Evolutionary conservation across 2,329 filamentous ascomycete species (phyloP), one percentile per base, ranked within the genome.

Genomic region (Colletotrichum gloeosporioides): DNA sequence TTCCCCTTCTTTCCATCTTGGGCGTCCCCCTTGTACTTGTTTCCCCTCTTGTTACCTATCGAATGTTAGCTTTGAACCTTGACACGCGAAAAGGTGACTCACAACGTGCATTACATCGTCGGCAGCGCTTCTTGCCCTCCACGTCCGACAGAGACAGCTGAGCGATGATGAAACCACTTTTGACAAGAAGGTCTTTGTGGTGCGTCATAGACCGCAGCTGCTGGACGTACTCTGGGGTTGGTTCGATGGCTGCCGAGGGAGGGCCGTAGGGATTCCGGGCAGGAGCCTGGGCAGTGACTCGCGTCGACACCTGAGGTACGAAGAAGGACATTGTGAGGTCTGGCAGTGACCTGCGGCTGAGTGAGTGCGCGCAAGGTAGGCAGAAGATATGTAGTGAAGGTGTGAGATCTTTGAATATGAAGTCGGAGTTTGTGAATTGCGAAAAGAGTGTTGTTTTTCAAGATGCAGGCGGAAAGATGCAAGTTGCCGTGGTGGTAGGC

Each of bases 111-210:
- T 66, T 68, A 70, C 83, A 85, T 27, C 73, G 77, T 25, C 63
- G 70, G 74, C 83, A 85, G 25, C 82, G 80, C 61, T 78, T 80
- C 78, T 84, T 85, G n/a, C 78, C 79, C 8, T 82, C 77, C 4
- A 85, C 67, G 15, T 84, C 82, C 1, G 71, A 63, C 22, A 44
- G 25, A 4, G 80, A 78, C 8, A 84, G 78, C 64, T 81, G 80
- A 3, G 64, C 49, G 12, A 83, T 39, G 22, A 82, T 70, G 59
- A 83, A 84, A 39, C 82, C 82, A 10, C 75, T 78, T 53, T 78
- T 80, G 31, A 77, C 65, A 7, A 84, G 69, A 13, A 79, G 71
- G 29, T 77, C 34, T 13, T 44, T 22, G 13, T 77, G 53, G 69
- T 81, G 80, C 3, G 79, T 71, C 22, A 80, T 71, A 18, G 31